Conservation (phyloP, 768 basidiomycete species). For the Asterophora parasitica region DNA sequence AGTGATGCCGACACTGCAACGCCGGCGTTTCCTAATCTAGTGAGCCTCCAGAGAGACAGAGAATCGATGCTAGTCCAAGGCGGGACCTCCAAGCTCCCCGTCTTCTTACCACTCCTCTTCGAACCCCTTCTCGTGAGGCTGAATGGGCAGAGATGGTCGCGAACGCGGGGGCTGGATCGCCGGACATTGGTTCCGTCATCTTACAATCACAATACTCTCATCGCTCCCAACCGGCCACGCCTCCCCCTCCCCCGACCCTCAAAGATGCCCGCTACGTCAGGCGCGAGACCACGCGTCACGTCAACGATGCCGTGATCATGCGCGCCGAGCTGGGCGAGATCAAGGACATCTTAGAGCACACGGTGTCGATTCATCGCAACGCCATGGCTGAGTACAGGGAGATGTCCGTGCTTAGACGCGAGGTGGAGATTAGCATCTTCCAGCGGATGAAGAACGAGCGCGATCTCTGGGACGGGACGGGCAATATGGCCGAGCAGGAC, state of each 20-base stretch:
- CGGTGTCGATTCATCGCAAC: slow-evolving; percentile 5
- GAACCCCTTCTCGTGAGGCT: neutral
- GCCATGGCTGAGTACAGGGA: slow-evolving; percentile 9
- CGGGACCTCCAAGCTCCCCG: neutral
- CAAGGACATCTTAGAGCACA: slow-evolving; percentile 12
- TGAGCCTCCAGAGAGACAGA: slow-evolving; percentile 4
- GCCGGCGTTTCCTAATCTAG: neutral
- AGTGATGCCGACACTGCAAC: neutral
- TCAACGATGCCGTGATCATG: slow-evolving; percentile 10
- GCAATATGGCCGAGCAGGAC: slow-evolving; percentile 14
- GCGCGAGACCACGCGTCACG: slow-evolving; percentile 14
- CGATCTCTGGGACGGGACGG: slow-evolving; percentile 27
- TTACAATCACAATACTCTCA: no score
- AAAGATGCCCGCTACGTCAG: slow-evolving; percentile 18
- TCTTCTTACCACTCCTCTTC: neutral
- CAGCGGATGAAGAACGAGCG: slow-evolving; percentile 20
- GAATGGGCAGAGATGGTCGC: neutral
- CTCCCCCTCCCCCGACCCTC: slow-evolving; percentile 8
- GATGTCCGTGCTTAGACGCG: slow-evolving; percentile 14
- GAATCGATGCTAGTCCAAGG: neutral
- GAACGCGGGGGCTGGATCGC: neutral
- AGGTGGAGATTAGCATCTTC: slow-evolving; percentile 14
- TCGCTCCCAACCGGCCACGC: neutral
- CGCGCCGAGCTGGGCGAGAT: slow-evolving; percentile 16
- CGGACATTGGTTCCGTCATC: neutral